phyloP scores from a whole-genome alignment of 495 filamentous ascomycete genomes.

The Rostrohypoxylon terebratum region DNA sequence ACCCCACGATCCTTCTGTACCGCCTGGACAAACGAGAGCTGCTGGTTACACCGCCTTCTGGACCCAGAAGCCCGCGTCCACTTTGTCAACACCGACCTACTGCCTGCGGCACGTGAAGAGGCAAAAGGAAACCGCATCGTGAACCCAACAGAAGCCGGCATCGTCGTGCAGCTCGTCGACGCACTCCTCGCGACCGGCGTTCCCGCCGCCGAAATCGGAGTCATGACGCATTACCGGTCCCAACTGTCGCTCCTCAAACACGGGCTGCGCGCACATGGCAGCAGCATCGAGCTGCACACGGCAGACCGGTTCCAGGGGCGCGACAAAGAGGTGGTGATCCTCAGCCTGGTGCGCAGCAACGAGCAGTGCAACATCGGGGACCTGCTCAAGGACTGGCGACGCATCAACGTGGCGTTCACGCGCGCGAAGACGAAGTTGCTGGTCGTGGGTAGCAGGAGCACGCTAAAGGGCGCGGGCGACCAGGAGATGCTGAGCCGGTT shows the following conservation, averaged over 20 bases:
- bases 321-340: constrained; percentile 90
- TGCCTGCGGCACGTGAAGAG: constrained; percentile 74
- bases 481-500: constrained; percentile 83
- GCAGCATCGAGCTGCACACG: constrained; percentile 89
- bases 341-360: constrained; percentile 89
- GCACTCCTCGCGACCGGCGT: constrained; percentile 80
- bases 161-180: constrained; percentile 82
- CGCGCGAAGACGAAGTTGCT: constrained; percentile 89
- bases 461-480: constrained; percentile 69
- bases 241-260: constrained; percentile 73
- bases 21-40: constrained; percentile 62
- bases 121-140: constrained; percentile 84
- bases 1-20: constrained; percentile 64
- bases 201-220: constrained; percentile 81
- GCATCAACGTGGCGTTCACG: constrained; percentile 96
- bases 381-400: constrained; percentile 87
- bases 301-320: constrained; percentile 96
- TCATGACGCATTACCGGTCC: constrained; percentile 97
- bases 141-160: constrained; percentile 80
- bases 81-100: constrained; percentile 87
- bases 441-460: constrained; percentile 82
- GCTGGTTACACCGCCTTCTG: constrained; percentile 87
- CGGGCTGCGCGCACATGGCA: constrained; percentile 51
- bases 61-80: constrained; percentile 76
- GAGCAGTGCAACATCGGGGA: constrained; percentile 83